Conservation (phyloP, 129 eudicot genomes). For the Gnaphalium uliginosum region DNA sequence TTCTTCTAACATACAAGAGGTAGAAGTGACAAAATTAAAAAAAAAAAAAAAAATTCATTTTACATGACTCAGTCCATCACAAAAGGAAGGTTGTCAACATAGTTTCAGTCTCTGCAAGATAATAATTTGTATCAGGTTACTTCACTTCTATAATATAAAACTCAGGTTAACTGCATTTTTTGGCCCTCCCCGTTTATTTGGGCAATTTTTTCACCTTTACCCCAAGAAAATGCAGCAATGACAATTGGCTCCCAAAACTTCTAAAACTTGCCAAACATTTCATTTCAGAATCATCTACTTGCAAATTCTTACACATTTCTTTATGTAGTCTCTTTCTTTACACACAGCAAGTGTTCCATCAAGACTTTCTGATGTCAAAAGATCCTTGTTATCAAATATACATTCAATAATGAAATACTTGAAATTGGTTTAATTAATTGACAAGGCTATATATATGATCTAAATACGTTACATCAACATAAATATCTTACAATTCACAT, state of each 20-base stretch:
- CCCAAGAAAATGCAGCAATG: not conserved
- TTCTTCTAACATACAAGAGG: not conserved
- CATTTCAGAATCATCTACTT: not conserved
- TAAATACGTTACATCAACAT: slow-evolving; percentile 21
- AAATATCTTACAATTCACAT: slow-evolving; percentile 10
- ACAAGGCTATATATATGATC: not conserved
- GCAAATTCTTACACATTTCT: not conserved
- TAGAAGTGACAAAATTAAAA: too few relatives aligned
- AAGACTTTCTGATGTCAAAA: not conserved
- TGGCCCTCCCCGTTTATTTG: too few relatives aligned
- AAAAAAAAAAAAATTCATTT: too few relatives aligned
- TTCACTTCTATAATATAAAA: not conserved
- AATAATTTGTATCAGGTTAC: too few relatives aligned
- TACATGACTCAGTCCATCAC: too few relatives aligned
- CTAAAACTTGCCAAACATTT: not conserved
- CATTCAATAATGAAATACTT: not conserved
- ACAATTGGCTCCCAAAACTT: not conserved
- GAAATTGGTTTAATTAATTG: not conserved
- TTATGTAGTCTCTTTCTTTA: slow-evolving; percentile 9
- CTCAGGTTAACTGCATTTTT: too few relatives aligned
- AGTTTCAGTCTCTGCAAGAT: not conserved
- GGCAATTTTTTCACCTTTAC: too few relatives aligned
- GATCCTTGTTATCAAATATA: slow-evolving; percentile 23
- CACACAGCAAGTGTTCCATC: not conserved
- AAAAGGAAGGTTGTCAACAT: too few relatives aligned